Evolutionary conservation across 306 rosid genomes (phyloP), one percentile per base, ranked within the genome.

Genomic region (Casuarina equisetifolia): DNA sequence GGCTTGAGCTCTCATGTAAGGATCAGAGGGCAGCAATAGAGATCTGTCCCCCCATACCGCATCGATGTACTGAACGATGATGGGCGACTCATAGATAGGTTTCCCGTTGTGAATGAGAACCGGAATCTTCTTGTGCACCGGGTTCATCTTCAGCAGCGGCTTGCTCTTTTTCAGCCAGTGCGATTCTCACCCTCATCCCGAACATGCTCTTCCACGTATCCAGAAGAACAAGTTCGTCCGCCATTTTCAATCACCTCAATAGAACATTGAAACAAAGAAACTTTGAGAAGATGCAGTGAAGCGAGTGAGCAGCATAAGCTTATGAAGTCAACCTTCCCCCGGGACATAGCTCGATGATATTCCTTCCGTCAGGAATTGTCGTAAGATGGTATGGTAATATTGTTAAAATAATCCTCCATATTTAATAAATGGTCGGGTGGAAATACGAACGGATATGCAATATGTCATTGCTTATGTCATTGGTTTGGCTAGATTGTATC

Each of bases 51-150:
- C 78, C 91, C 86, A 87, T 1, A 76, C 72, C 74, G 82, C 87
- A 15, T 87, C 91, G 32, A 85, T 78, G 48, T 84, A 85, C 52
- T 89, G 66, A 42, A 87, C 62, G 36, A 61, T 73, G 61, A 79
- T 73, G 50, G 82, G 74, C 0, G 93, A 89, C 50, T 86, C 91
- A 19, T 84, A 81, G 4, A 86, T 36, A n/a, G 93, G 86, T 16
- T 73, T 85, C 1, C 91, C 91, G 36, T 85, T 77, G 59, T 89
- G 90, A 38, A 89, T 51, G 13, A 86, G 84, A 79, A 89, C 90
- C 1, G 90, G 93, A 38, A 85, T 79, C 53, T 84, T 69, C 79
- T 87, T 78, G 25, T 90, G 76, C 82, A 90, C 40, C 0, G 87
- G 91, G 73, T 90, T 85, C 85, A 71, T 75, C 62, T 87, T 72